Evolutionary conservation across 176 grass and related monocot species (phyloP).

Genomic region (Oryza meyeriana): DNA sequence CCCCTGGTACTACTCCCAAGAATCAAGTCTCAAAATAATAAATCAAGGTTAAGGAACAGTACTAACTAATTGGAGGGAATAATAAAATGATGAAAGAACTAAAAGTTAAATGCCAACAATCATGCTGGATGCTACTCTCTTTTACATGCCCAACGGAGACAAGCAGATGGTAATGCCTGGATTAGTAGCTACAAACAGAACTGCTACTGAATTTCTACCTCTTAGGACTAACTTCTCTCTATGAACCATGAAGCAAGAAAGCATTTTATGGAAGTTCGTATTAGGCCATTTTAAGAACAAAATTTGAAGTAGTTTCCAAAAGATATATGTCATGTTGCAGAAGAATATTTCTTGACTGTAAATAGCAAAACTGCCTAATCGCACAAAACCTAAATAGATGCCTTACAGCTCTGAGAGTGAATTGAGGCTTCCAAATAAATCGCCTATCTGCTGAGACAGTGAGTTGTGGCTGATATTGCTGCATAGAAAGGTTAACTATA

Average conservation of each 20-base stretch:
- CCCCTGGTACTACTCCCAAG: neutral
- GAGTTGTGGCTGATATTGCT: conserved; percentile 92
- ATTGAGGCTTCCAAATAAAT: conserved; percentile 68
- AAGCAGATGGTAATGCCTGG: neutral
- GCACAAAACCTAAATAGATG: neutral
- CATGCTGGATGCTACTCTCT: neutral
- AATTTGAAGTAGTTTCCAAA: neutral
- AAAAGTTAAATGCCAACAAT: neutral
- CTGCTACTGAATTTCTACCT: neutral
- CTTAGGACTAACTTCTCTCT: conserved; percentile 4
- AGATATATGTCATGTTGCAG: neutral
- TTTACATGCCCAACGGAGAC: neutral
- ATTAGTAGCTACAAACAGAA: neutral
- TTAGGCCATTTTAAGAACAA: neutral
- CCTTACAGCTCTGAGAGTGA: conserved; percentile 84
- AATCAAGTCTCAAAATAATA: no score
- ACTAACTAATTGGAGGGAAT: neutral
- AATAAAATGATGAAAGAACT: neutral
- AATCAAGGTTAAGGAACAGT: neutral
- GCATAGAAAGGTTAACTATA: conserved; percentile 18
- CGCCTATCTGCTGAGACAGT: conserved; percentile 62
- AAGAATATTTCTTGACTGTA: neutral
- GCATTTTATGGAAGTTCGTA: conserved; percentile 9
- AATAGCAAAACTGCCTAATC: neutral
- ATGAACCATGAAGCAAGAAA: neutral